phyloP scores from a whole-genome alignment of 2,329 filamentous ascomycete genomes.

The Ophiostoma angusticollis region DNA sequence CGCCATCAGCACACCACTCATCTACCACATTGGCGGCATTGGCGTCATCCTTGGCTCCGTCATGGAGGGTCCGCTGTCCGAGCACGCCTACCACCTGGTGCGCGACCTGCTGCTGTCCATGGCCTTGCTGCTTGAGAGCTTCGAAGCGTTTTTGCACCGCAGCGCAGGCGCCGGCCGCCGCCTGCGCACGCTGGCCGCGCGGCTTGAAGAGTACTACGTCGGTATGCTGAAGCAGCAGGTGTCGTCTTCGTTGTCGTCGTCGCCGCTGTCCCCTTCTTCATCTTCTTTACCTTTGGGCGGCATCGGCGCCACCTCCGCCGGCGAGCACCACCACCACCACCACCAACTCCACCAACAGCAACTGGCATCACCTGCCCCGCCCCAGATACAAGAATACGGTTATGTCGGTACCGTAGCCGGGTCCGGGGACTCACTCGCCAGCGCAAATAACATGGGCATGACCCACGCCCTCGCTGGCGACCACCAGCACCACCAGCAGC shows the following conservation, averaged over 20 bases:
- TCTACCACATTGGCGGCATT: constrained; percentile 23
- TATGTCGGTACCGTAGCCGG: too few species aligned
- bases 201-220: constrained; percentile 11
- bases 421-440: too few species aligned
- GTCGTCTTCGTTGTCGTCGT: too few species aligned
- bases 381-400: neutral
- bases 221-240: constrained; percentile 2
- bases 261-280: too few species aligned
- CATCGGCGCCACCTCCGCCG: neutral
- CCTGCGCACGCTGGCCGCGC: constrained; percentile 8
- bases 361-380: neutral
- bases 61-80: constrained; percentile 20
- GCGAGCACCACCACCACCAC: neutral
- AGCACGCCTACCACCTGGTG: constrained; percentile 18
- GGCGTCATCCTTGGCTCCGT: constrained; percentile 23
- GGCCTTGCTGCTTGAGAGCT: constrained; percentile 19
- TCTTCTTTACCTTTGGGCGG: too few species aligned
- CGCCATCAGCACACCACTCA: constrained; percentile 22
- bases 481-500: too few species aligned
- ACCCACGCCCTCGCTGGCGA: neutral
- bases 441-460: neutral
- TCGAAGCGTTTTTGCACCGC: constrained; percentile 11
- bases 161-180: constrained; percentile 11
- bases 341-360: neutral
- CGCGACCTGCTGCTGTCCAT: constrained; percentile 21